A percentile compares a stretch with the other conserved stretches of the same genome.
phyloP scores from a whole-genome alignment of 2,329 filamentous ascomycete species.

The Fusarium gaditjirri region DNA sequence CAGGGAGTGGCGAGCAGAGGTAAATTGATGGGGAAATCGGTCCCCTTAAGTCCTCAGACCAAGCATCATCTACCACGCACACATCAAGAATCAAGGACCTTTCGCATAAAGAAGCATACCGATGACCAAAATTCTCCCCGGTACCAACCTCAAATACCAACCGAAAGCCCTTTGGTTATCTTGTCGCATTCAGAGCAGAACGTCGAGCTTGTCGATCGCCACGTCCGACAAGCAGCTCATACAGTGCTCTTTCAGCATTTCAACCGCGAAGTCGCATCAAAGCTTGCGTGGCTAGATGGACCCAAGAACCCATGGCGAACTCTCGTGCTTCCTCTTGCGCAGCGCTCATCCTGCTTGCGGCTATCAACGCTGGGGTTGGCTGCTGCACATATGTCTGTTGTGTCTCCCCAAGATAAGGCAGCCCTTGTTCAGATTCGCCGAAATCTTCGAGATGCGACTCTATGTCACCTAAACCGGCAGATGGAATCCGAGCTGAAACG shows the following conservation, averaged over 20 bases:
- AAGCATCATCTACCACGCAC: too few species aligned
- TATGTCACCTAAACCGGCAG: background rate
- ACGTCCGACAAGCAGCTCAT: background rate
- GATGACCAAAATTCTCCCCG: accelerated
- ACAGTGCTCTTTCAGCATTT: background rate
- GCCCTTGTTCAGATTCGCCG: background rate
- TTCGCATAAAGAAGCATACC: accelerated
- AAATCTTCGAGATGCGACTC: background rate
- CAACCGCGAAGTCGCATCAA: background rate
- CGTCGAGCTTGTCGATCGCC: background rate
- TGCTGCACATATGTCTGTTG: conserved; percentile 4
- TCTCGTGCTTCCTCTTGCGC: background rate
- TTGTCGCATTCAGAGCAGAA: background rate
- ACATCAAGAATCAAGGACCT: background rate
- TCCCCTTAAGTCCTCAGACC: background rate
- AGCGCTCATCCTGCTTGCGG: background rate
- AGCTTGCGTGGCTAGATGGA: background rate
- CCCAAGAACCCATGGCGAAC: conserved; percentile 2
- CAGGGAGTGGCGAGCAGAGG: conserved; percentile 7
- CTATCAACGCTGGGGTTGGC: background rate
- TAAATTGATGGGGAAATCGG: background rate
- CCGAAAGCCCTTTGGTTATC: accelerated
- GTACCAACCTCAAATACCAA: background rate
- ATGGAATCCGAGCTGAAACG: background rate
- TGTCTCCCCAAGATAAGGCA: background rate